phyloP scores from a whole-genome alignment of 176 grass and related monocot species.

The Aegilops longissima region DNA sequence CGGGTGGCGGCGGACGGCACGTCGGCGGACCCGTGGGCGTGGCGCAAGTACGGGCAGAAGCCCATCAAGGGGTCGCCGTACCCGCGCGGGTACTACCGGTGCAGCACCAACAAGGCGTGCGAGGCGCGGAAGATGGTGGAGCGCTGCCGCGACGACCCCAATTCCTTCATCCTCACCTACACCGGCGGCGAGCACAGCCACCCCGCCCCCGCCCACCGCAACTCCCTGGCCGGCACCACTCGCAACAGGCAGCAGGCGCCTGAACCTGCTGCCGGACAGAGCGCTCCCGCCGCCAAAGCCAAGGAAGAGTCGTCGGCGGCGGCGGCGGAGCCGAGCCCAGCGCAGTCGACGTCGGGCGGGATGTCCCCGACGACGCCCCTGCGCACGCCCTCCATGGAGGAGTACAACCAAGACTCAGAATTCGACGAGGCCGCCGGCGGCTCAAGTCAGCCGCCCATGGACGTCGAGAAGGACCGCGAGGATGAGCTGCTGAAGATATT shows the following conservation, averaged over 20 bases:
- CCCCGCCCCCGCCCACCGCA: conserved; percentile 62
- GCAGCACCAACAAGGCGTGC: conserved; percentile 71
- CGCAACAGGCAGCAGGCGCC: conserved; percentile 32
- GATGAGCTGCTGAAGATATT: conserved; percentile 24
- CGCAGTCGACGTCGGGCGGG: background rate
- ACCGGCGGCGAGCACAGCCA: conserved; percentile 77
- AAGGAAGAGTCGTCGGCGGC: background rate
- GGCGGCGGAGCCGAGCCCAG: background rate
- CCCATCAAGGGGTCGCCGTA: conserved; percentile 92
- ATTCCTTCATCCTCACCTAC: conserved; percentile 64
- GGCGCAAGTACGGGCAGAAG: conserved; percentile 98
- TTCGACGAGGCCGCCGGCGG: conserved; percentile 16
- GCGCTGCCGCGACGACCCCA: conserved; percentile 58
- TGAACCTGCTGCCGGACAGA: background rate
- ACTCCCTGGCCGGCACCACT: conserved; percentile 78
- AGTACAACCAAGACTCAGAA: conserved; percentile 44
- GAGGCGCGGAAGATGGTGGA: conserved; percentile 77
- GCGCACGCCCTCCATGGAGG: conserved; percentile 25
- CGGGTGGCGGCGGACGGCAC: conserved; percentile 47
- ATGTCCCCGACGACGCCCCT: conserved; percentile 27
- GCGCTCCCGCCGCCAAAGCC: background rate
- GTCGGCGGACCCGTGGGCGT: conserved; percentile 77
- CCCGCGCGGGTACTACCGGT: conserved; percentile 77
- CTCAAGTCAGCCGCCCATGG: background rate
- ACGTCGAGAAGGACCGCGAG: conserved; percentile 40